Conservation (phyloP, 176 grass and related monocot species). For the Pharus latifolius region DNA sequence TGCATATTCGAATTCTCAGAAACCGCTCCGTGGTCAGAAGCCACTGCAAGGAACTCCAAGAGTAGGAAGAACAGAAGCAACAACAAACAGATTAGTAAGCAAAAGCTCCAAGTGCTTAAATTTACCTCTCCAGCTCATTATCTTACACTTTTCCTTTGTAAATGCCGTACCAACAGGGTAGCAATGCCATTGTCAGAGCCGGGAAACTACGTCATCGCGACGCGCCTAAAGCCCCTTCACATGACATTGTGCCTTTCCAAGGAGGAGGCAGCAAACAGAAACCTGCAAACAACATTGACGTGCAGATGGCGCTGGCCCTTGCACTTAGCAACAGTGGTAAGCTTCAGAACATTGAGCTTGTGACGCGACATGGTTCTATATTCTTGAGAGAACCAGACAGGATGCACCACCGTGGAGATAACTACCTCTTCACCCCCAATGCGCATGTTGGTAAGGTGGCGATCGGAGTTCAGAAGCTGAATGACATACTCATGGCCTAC, state of each 20-base stretch:
- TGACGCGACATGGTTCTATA: conserved; percentile 38
- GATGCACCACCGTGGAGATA: conserved; percentile 2
- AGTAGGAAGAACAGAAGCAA: conserved; percentile 6
- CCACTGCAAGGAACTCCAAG: conserved; percentile 27
- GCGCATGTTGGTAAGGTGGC: conserved; percentile 33
- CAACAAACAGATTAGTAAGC: conserved; percentile 24
- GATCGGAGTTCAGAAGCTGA: conserved; percentile 63
- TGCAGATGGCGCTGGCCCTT: conserved; percentile 79
- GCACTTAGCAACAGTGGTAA: conserved; percentile 78
- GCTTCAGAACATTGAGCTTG: conserved; percentile 68
- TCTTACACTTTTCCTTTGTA: not conserved
- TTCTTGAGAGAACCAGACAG: conserved; percentile 20
- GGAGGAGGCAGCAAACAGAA: conserved; percentile 1
- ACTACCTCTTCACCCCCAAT: conserved; percentile 26
- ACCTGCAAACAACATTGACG: conserved; percentile 25
- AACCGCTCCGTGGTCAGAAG: conserved; percentile 16
- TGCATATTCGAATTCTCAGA: conserved; percentile 26
- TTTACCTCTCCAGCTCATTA: not conserved
- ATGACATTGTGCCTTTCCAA: conserved; percentile 63
- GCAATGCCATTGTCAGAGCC: conserved; percentile 6
- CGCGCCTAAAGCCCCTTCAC: not conserved
- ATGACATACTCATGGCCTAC: conserved; percentile 57
- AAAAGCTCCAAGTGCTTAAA: not conserved
- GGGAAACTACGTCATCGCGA: conserved; percentile 21
- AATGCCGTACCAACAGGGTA: conserved; percentile 8